Evolutionary conservation across 1,284 basidiomycete species (phyloP).

Genomic region (Tranzscheliella williamsii): DNA sequence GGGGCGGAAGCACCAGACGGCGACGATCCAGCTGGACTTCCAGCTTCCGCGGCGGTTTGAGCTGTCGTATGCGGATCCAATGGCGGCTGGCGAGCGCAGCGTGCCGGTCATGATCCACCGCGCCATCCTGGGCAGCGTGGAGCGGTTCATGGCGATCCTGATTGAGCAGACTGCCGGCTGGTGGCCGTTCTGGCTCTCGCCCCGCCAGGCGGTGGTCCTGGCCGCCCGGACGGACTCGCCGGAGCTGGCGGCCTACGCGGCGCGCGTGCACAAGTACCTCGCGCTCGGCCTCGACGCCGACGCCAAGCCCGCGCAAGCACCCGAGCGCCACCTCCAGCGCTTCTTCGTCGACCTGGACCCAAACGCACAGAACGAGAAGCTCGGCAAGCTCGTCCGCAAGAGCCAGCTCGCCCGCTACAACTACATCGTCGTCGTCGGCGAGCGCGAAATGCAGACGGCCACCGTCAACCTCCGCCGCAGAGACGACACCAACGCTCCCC

Average conservation of each 20-base stretch:
- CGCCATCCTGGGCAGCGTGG: slow-evolving; percentile 58
- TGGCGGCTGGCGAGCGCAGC: neutral
- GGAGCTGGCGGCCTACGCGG: slow-evolving; percentile 22
- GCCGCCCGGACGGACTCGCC: slow-evolving; percentile 24
- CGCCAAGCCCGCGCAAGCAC: neutral
- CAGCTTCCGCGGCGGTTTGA: slow-evolving; percentile 56
- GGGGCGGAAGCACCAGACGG: slow-evolving; percentile 55
- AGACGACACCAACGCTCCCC: slow-evolving; percentile 22
- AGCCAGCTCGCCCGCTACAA: slow-evolving; percentile 50
- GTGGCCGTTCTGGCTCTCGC: slow-evolving; percentile 59
- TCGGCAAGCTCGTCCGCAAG: slow-evolving; percentile 47
- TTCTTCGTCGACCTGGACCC: slow-evolving; percentile 56
- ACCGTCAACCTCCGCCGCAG: slow-evolving; percentile 48
- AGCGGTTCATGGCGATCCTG: slow-evolving; percentile 59
- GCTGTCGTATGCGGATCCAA: slow-evolving; percentile 42
- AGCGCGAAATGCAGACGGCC: slow-evolving; percentile 37
- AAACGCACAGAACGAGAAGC: slow-evolving; percentile 40
- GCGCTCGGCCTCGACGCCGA: slow-evolving; percentile 11
- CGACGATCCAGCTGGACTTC: slow-evolving; percentile 60
- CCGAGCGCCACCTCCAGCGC: slow-evolving; percentile 31
- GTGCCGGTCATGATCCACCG: slow-evolving; percentile 59
- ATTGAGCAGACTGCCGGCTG: slow-evolving; percentile 53
- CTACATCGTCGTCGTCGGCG: slow-evolving; percentile 55
- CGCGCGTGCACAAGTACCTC: slow-evolving; percentile 23
- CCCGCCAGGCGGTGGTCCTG: slow-evolving; percentile 53